phyloP scores from a whole-genome alignment of 176 grass and related monocot genomes.

The Areca catechu region DNA sequence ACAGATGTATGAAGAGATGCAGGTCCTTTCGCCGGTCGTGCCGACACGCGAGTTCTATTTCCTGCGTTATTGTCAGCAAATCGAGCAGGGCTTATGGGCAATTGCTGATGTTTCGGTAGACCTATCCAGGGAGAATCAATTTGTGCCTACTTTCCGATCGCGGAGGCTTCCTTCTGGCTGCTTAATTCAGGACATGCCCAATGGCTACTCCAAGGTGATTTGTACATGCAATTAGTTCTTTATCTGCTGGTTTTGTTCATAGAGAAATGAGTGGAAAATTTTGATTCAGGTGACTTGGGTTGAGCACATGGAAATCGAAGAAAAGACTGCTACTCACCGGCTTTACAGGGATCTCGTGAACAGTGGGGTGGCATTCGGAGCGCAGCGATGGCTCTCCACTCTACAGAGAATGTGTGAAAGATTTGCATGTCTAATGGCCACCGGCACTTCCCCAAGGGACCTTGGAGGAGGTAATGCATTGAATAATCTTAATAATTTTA shows the following conservation, averaged over 20 bases:
- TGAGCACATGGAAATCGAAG: slow-evolving; percentile 80
- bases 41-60: slow-evolving; percentile 78
- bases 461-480: slow-evolving; percentile 18
- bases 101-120: slow-evolving; percentile 76
- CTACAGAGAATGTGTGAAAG: slow-evolving; percentile 82
- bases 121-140: slow-evolving; percentile 39
- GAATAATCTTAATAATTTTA: too few species aligned
- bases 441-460: slow-evolving; percentile 38
- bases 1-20: slow-evolving; percentile 91
- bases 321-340: slow-evolving; percentile 36
- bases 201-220: slow-evolving; percentile 74
- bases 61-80: slow-evolving; percentile 91
- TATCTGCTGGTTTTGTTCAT: not conserved
- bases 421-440: slow-evolving; percentile 35
- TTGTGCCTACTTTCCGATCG: slow-evolving; percentile 27
- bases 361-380: slow-evolving; percentile 76
- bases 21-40: slow-evolving; percentile 63
- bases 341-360: slow-evolving; percentile 64
- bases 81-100: slow-evolving; percentile 79
- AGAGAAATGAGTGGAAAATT: not conserved
- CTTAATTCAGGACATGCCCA: slow-evolving; percentile 78
- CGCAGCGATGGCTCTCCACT: slow-evolving; percentile 58
- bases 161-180: slow-evolving; percentile 76
- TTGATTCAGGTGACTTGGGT: slow-evolving; percentile 73
- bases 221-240: not conserved